Percentiles rank a stretch among this genome's conserved stretches.
These are phyloP conservation scores for Pleurotus salmoneostramineus DNA, from an alignment of 768 basidiomycete genomes.

Conservation along the genomic window DNA sequence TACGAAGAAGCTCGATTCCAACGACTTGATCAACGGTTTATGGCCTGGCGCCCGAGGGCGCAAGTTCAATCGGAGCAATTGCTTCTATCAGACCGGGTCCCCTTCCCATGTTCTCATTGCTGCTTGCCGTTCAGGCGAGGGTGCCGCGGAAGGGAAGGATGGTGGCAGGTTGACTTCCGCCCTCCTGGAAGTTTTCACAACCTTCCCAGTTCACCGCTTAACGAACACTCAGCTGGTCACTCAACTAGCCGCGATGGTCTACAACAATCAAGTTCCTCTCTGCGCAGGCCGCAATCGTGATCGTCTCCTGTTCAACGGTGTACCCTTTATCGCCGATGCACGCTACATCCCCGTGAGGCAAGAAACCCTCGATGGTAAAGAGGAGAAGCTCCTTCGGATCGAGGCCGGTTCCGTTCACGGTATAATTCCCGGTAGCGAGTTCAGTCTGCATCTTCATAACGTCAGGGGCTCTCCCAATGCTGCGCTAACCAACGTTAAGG, in stretches of 20 bases:
- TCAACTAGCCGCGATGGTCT: slow-evolving; percentile 32
- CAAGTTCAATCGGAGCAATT: slow-evolving; percentile 29
- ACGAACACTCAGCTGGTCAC: slow-evolving; percentile 46
- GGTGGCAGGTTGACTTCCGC: slow-evolving; percentile 59
- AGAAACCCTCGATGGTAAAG: slow-evolving; percentile 15
- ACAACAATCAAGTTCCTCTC: slow-evolving; percentile 42
- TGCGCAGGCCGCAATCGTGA: slow-evolving; percentile 46
- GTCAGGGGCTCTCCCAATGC: slow-evolving; percentile 55
- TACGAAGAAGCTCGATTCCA: slow-evolving; percentile 46
- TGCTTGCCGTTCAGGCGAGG: slow-evolving; percentile 51
- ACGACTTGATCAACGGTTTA: slow-evolving; percentile 52
- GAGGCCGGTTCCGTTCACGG: slow-evolving; percentile 62
- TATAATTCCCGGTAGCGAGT: slow-evolving; percentile 57
- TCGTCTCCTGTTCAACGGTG: slow-evolving; percentile 49
- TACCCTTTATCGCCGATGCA: slow-evolving; percentile 51
- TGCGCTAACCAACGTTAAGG: slow-evolving; percentile 43
- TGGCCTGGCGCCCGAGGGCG: slow-evolving; percentile 47
- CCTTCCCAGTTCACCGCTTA: slow-evolving; percentile 47
- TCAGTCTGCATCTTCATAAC: slow-evolving; percentile 62
- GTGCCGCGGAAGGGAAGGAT: slow-evolving; percentile 56
- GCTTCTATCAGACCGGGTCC: slow-evolving; percentile 38
- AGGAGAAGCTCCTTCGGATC: slow-evolving; percentile 36
- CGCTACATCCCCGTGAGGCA: slow-evolving; percentile 42
- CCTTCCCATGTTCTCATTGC: slow-evolving; percentile 51
- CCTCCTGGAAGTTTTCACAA: slow-evolving; percentile 44